Percentiles rank a stretch among this genome's conserved stretches.
These are phyloP conservation scores for Pleurotus pulmonarius DNA, from an alignment of 768 basidiomycete species.

Conservation along the genomic window DNA sequence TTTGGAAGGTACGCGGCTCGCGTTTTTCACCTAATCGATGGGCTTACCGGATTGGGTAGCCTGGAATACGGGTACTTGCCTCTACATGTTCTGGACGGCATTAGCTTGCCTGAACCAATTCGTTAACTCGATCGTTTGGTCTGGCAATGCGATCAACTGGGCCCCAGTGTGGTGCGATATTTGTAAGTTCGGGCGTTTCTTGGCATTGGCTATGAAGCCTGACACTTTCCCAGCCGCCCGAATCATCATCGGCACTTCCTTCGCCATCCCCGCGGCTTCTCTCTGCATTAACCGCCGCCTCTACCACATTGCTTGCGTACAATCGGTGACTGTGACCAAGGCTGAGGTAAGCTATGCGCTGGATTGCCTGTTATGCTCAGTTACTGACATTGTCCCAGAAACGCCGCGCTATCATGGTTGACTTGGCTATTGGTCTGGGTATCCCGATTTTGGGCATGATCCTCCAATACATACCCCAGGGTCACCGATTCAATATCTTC, in stretches of 20 bases:
- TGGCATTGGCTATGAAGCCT: slow-evolving; percentile 25
- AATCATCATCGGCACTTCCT: slow-evolving; percentile 36
- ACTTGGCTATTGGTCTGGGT: slow-evolving; percentile 39
- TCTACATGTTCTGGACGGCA: slow-evolving; percentile 68
- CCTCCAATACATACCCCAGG: slow-evolving; percentile 47
- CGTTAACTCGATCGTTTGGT: slow-evolving; percentile 73
- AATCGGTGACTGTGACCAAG: slow-evolving; percentile 21
- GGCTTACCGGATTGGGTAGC: slow-evolving; percentile 17
- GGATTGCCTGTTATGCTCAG: neutral
- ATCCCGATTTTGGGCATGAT: slow-evolving; percentile 39
- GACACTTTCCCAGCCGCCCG: slow-evolving; percentile 33
- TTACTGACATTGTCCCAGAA: slow-evolving; percentile 20
- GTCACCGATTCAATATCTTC: slow-evolving; percentile 57
- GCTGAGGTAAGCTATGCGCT: slow-evolving; percentile 26
- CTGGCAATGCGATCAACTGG: slow-evolving; percentile 47
- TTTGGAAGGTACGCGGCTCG: slow-evolving; percentile 42
- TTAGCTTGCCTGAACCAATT: slow-evolving; percentile 53
- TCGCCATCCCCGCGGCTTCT: slow-evolving; percentile 41
- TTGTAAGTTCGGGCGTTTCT: slow-evolving; percentile 25
- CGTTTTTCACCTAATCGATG: neutral
- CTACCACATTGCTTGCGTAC: slow-evolving; percentile 36
- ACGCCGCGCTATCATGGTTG: slow-evolving; percentile 33
- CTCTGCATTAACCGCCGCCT: slow-evolving; percentile 51
- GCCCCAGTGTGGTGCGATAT: slow-evolving; percentile 68
- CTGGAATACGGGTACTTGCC: slow-evolving; percentile 64